Percentiles rank a stretch among this genome's conserved stretches.
phyloP scores from a whole-genome alignment of 1,284 basidiomycete species.

The Irpex rosettiformis region DNA sequence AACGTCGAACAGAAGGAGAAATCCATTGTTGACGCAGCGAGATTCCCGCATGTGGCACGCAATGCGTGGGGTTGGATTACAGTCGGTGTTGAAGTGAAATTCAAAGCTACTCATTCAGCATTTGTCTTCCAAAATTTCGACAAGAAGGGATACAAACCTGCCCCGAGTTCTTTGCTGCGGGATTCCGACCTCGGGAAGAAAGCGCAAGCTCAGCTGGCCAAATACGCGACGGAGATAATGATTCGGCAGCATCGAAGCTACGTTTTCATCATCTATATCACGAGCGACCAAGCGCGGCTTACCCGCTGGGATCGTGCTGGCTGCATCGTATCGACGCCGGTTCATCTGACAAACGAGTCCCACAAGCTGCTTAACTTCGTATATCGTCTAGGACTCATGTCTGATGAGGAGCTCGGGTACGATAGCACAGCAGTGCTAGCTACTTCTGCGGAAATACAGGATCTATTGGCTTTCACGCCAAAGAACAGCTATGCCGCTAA shows the following conservation, averaged over 20 bases:
- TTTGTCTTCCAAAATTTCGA: background rate
- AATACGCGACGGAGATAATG: conserved; percentile 12
- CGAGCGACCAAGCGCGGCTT: conserved; percentile 8
- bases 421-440: conserved; percentile 12
- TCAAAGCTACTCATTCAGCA: background rate
- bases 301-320: conserved; percentile 22
- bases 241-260: conserved; percentile 18
- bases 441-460: background rate
- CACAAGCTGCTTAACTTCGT: conserved; percentile 18
- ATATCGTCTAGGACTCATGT: conserved; percentile 16
- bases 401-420: conserved; percentile 16
- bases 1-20: background rate
- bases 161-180: background rate
- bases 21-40: background rate
- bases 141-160: too few relatives aligned
- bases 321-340: conserved; percentile 14
- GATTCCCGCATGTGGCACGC: background rate
- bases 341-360: conserved; percentile 8
- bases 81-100: conserved; percentile 3
- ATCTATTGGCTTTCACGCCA: too few relatives aligned
- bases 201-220: conserved; percentile 11
- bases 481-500: background rate
- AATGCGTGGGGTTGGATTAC: conserved; percentile 4
- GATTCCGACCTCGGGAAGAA: background rate
- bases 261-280: conserved; percentile 17